Percentiles rank a stretch among this genome's conserved stretches.
Conservation (phyloP, 805 yeast genomes). For the Pichia kluyveri region DNA sequence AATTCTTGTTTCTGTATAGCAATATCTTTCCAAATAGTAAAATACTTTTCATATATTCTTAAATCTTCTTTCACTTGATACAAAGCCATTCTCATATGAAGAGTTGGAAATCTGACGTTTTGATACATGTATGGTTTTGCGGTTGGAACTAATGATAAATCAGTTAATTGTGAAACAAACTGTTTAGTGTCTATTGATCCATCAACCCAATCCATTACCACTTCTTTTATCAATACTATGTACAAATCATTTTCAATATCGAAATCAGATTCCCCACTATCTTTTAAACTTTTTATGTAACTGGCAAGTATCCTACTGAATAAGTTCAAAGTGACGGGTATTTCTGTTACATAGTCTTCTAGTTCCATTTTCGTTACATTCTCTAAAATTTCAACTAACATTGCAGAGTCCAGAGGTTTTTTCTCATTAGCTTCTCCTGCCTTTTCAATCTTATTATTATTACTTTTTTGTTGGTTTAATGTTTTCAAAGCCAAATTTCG, state of each 20-base stretch:
- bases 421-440: background rate
- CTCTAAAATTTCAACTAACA: background rate
- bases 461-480: conserved; percentile 1
- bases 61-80: conserved; percentile 12
- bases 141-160: conserved; percentile 21
- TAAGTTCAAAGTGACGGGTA: conserved; percentile 14
- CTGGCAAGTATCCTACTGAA: conserved; percentile 19
- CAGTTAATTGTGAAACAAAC: conserved; percentile 15
- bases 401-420: background rate
- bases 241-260: conserved; percentile 16
- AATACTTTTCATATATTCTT: conserved; percentile 14
- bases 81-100: conserved; percentile 22
- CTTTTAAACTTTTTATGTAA: conserved; percentile 15
- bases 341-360: background rate
- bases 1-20: background rate
- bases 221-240: conserved; percentile 12
- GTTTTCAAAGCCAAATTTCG: conserved; percentile 5
- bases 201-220: conserved; percentile 14
- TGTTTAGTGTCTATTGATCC: conserved; percentile 7
- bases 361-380: background rate
- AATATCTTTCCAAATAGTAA: conserved; percentile 12
- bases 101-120: conserved; percentile 14
- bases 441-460: background rate
- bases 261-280: conserved; percentile 6
- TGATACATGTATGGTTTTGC: conserved; percentile 14